Evolutionary conservation across 2,329 filamentous ascomycete genomes (phyloP), one percentile per base, ranked within the genome.

Genomic region (Dactylonectria estremocensis): DNA sequence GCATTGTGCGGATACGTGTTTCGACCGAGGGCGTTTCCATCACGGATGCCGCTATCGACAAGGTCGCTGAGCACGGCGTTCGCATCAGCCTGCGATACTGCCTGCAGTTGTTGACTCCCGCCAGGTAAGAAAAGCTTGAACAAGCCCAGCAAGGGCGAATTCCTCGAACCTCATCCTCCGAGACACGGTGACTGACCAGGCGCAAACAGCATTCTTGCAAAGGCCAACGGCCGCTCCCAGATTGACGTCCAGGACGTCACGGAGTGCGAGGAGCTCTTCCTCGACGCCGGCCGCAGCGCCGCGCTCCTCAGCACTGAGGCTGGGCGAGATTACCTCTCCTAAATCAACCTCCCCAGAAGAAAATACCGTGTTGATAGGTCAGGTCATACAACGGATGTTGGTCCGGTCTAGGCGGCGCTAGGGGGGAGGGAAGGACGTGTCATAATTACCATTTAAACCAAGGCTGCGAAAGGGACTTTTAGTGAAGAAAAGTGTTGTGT

Each of bases 51-150:
- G 96, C 96, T 28, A 88, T 98, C 67, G 92, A 96, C 75, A 96
- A 94, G 84, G 90, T 99, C 76, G 90, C 94, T 48, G 90, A 93
- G 77, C 92, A 97, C 75, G 96, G 96, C 73, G 94, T 94, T 77
- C 92, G 92, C 75, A 95, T 98, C 78, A 97, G 93, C 80, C 82
- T 99, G 83, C 87, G 96, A 74, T 99, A 99, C 84, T 95, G 95
- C 74, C 85, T 99, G 79, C 96, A 98, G 83, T 84, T 99, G 74
- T 86, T 99, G 75, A 93, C 95, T 28, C 95, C 95, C 2, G 92
- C 95, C 59, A 95, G 88, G 88, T 90, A 83, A 78, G 85, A 28
- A 28, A 28, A 28, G 24, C 61, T 58, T 60, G 53, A 66, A 28
- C 24, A 28, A 65, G 63, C 69, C 67, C 66, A n/a, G n/a, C n/a